Evolutionary conservation across 1,139 yeast species (phyloP).

Genomic region (Hanseniaspora uvarum): DNA sequence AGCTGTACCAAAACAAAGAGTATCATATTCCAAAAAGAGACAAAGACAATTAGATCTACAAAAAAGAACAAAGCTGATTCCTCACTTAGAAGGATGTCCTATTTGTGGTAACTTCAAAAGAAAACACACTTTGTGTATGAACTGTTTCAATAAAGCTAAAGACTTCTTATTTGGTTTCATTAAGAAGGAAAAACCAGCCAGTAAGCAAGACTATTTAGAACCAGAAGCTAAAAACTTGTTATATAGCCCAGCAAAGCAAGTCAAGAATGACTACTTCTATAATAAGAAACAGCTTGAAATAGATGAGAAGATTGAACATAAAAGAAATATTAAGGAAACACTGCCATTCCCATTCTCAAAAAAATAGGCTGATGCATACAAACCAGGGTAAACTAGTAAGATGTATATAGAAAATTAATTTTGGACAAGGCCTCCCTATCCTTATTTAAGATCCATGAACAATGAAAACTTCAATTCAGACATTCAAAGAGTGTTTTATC

Average conservation of each 20-base stretch:
- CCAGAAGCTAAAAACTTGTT: slow-evolving; percentile 54
- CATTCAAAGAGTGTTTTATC: too few species aligned
- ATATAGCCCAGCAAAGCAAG: slow-evolving; percentile 65
- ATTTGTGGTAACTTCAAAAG: slow-evolving; percentile 90
- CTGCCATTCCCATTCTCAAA: slow-evolving; percentile 38
- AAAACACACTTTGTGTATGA: slow-evolving; percentile 84
- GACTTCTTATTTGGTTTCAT: slow-evolving; percentile 48
- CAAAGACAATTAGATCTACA: slow-evolving; percentile 71
- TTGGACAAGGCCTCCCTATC: background rate
- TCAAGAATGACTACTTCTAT: slow-evolving; percentile 32
- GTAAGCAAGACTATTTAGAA: slow-evolving; percentile 41
- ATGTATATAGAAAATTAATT: background rate
- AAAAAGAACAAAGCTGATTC: slow-evolving; percentile 69
- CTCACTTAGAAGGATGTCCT: slow-evolving; percentile 80
- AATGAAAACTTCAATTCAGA: too few species aligned
- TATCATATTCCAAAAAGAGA: slow-evolving; percentile 76
- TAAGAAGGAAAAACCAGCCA: slow-evolving; percentile 19
- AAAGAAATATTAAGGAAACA: slow-evolving; percentile 49
- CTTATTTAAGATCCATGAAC: background rate
- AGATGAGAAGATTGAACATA: slow-evolving; percentile 33
- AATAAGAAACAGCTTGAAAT: background rate
- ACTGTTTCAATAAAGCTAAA: slow-evolving; percentile 76
- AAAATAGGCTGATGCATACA: slow-evolving; percentile 16
- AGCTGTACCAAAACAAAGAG: slow-evolving; percentile 92
- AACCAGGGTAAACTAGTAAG: background rate